Base-by-base conservation (phyloP, 139 green algal species). In the Coccomyxa sp. region DNA sequence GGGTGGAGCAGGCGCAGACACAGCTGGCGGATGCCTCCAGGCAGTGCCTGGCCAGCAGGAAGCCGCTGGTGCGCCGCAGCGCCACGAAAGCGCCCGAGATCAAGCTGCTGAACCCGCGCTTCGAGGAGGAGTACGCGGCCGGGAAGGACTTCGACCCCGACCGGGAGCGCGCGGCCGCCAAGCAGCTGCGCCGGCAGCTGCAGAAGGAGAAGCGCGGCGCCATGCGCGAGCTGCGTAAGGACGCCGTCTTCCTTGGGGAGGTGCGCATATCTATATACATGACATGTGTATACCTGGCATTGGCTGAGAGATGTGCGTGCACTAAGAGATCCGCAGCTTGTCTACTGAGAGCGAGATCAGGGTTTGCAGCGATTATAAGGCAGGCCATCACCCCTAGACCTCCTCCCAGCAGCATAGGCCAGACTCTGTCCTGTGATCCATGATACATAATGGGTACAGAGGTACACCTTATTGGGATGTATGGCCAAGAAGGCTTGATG, bases 151-250 rank as follows among this genome's bases (percentile, higher is more conserved):
- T 95, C 80, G 94, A 97, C 80, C 90, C 90, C 31, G 92, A 97
- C 84, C 84, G 92, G 40, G 87, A 91, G 71, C 79, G 91, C 0
- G 85, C 90, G 9, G 88, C 93, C 75, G 29, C 78, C 39, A 81
- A 84, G 33, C 83, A 86, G 40, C 86, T 95, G 72, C 90, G 95
- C 88, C 84, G 88, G 9, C 69, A 89, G 77, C 16, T 96, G 34
- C 70, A 78, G 69, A 91, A 90, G 76, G 91, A 95, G 84, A 82
- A 87, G 78, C 72, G 94, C 31, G 90, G 91, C 71, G 83, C 81
- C 71, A 90, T 95, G 64, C 90, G 96, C 27, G 96, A 99, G 91
- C 91, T 99, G 79, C 91, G 96, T 5, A 91, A 92, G 39, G 95
- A 97, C 75, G 88, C 86, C 0, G 78, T 81, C 8, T 97, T 95